Percentiles rank a stretch among this genome's conserved stretches.
Evolutionary conservation across 768 basidiomycete species (phyloP).

Genomic region (Pisolithus albus): DNA sequence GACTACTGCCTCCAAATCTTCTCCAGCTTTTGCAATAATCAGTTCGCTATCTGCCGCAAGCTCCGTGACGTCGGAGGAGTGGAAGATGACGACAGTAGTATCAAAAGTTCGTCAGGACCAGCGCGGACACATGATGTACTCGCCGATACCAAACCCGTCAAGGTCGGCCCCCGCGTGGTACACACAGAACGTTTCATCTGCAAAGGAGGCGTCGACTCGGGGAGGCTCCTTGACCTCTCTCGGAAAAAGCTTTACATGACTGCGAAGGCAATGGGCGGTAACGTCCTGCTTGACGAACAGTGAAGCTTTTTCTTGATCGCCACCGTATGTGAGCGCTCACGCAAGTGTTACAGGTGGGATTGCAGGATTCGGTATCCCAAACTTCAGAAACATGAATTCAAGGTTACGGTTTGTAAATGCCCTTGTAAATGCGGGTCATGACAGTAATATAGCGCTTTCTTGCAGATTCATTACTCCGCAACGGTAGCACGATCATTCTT

Average conservation of each 20-base stretch:
- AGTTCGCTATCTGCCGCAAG: constrained; percentile 12
- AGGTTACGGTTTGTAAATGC: constrained; percentile 24
- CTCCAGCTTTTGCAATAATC: constrained; percentile 17
- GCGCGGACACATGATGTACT: constrained; percentile 23
- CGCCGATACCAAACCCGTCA: constrained; percentile 17
- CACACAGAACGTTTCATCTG: constrained; percentile 31
- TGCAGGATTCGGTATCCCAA: constrained; percentile 29
- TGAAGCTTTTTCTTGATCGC: constrained; percentile 18
- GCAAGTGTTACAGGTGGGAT: constrained; percentile 26
- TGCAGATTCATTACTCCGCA: constrained; percentile 29
- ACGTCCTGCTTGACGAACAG: constrained; percentile 32
- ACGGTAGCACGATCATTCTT: constrained; percentile 30
- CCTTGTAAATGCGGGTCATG: constrained; percentile 5
- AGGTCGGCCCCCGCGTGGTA: constrained; percentile 27
- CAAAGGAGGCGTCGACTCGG: constrained; percentile 30
- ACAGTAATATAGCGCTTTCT: constrained; percentile 8
- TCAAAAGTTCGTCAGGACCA: constrained; percentile 31
- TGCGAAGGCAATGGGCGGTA: constrained; percentile 31
- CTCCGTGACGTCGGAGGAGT: constrained; percentile 16
- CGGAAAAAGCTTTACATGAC: constrained; percentile 26
- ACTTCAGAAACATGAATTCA: constrained; percentile 27
- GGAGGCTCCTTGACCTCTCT: constrained; percentile 28
- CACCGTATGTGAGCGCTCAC: constrained; percentile 11
- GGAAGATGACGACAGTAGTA: constrained; percentile 13
- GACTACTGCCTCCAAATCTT: constrained; percentile 18